Evolutionary conservation across 2,329 filamentous ascomycete genomes (phyloP), one percentile per base, ranked within the genome.

Genomic region (Stachybotrys chlorohalonatus): DNA sequence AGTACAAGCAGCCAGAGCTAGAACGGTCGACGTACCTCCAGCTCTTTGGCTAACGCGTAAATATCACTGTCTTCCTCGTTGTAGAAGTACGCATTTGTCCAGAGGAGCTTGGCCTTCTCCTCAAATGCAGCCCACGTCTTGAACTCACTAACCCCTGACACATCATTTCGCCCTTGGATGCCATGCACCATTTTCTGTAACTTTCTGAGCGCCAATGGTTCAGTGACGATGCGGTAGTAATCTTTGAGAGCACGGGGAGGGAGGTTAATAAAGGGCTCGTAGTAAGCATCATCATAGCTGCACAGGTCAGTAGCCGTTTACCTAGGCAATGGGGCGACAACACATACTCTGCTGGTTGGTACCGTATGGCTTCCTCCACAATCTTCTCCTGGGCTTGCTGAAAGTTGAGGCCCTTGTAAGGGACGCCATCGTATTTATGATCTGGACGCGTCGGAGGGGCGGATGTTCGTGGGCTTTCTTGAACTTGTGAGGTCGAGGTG

Each of bases 1-100:
- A 68, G 57, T 49, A 49, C 11, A 17, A 32, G 17, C 11, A 5
- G 8, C 13, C 7, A 5, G 45, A 7, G 31, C 11, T 11, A 3
- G 13, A 6, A 11, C 7, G 4, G 11, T n/a, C 5, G 8, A 62
- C 63, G 51, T 73, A 90, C 89, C 82, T 95, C 86, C 7, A 96
- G 81, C 56, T 94, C 85, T 51, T 85, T 82, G 1, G 90, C 90
- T 57, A 94, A 76, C 24, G 82, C 77, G 59, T 85, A 90, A 52
- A 96, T 92, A 15, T 90, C 87, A 64, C 92, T 96, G 5, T 87
- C 89, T 65, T 96, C 91, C 68, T 96, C 90, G 61, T 96, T 96
- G 75, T 93, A 96, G 56, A 86, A 86, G 64, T 85, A 87, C 0
- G 91, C 90, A 69, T 96, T 96, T 51, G 80, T 81, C 92, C 92